phyloP scores from a whole-genome alignment of 1,284 basidiomycete species.

The Earliella scabrosa region DNA sequence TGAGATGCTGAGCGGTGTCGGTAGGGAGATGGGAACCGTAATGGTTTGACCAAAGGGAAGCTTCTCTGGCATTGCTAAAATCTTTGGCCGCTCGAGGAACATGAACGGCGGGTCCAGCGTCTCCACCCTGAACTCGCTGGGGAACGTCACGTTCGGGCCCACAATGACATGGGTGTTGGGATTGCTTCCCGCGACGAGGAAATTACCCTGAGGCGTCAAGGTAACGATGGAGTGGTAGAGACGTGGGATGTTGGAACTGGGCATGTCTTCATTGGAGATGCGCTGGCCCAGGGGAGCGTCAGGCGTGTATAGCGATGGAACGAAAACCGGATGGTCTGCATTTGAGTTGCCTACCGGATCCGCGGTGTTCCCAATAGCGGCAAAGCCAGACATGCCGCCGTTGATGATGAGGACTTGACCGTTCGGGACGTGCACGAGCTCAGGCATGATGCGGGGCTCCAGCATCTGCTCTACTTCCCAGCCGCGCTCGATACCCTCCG shows the following conservation, averaged over 20 bases:
- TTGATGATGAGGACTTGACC: slow-evolving; percentile 77
- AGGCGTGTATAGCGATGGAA: slow-evolving; percentile 68
- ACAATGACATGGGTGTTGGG: slow-evolving; percentile 78
- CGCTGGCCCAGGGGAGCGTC: slow-evolving; percentile 55
- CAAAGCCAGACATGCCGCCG: slow-evolving; percentile 60
- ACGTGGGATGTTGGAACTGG: slow-evolving; percentile 61
- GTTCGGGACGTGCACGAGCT: slow-evolving; percentile 71
- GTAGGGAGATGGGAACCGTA: slow-evolving; percentile 41
- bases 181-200: slow-evolving; percentile 77
- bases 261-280: slow-evolving; percentile 66
- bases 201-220: slow-evolving; percentile 75
- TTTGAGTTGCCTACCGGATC: slow-evolving; percentile 56
- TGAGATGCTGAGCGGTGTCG: slow-evolving; percentile 28
- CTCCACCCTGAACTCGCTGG: slow-evolving; percentile 85
- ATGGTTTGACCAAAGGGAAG: slow-evolving; percentile 45
- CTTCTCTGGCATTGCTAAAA: slow-evolving; percentile 40
- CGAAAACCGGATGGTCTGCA: slow-evolving; percentile 56
- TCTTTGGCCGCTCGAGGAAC: slow-evolving; percentile 40
- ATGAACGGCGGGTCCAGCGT: slow-evolving; percentile 72
- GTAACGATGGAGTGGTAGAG: slow-evolving; percentile 84
- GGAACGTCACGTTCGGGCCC: slow-evolving; percentile 53
- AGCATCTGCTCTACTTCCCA: slow-evolving; percentile 71
- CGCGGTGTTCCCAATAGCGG: slow-evolving; percentile 57
- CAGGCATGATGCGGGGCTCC: slow-evolving; percentile 80
- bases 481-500: slow-evolving; percentile 28